Percentiles rank a stretch among this genome's conserved stretches.
These are phyloP conservation scores for Trichoderma aggressivum DNA, from an alignment of 2,329 filamentous ascomycete genomes.

Conservation along the genomic window DNA sequence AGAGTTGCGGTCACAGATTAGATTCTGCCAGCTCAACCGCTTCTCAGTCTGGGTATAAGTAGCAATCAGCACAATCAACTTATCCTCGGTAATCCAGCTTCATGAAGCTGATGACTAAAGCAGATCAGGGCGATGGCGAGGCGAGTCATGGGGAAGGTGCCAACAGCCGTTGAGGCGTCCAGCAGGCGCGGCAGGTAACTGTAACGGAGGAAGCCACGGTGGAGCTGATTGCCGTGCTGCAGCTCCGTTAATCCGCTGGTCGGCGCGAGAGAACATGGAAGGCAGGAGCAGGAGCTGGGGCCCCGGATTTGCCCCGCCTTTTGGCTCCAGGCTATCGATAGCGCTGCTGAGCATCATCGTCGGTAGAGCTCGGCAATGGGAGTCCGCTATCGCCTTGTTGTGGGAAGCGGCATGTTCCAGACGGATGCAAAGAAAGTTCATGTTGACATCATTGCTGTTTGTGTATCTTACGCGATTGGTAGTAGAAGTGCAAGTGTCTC, in stretches of 20 bases:
- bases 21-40: background rate
- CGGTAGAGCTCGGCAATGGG: background rate
- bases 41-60: background rate
- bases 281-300: conserved; percentile 11
- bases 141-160: background rate
- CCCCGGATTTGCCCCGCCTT: conserved; percentile 7
- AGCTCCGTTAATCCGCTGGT: background rate
- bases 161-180: background rate
- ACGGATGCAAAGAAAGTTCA: background rate
- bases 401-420: background rate
- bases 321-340: background rate
- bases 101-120: conserved; percentile 10
- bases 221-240: background rate
- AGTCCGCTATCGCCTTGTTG: background rate
- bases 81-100: conserved; percentile 4
- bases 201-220: conserved; percentile 6
- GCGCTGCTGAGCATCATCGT: background rate
- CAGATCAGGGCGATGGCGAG: background rate
- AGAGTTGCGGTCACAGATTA: background rate
- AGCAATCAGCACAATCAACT: background rate
- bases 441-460: background rate
- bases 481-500: background rate
- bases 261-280: background rate
- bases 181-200: background rate
- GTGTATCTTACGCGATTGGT: background rate